Percentiles rank a stretch among this genome's conserved stretches.
These are phyloP conservation scores for Nothopassalora personata DNA, from an alignment of 2,329 filamentous ascomycete species.

Conservation along the genomic window DNA sequence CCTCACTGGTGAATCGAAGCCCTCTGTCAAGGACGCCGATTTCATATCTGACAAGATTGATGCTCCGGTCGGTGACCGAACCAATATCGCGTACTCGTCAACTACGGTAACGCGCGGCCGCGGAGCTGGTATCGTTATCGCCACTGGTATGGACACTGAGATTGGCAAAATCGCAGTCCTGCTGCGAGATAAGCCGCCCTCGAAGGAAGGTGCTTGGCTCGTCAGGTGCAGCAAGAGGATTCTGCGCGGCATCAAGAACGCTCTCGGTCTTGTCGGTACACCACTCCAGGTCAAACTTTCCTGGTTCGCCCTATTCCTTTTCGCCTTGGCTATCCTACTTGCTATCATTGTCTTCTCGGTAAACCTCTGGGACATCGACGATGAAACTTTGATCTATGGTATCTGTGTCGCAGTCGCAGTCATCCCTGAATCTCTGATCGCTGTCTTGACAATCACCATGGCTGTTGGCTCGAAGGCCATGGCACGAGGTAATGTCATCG, in stretches of 20 bases:
- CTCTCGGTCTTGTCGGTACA: conserved; percentile 55
- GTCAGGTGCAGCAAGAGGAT: conserved; percentile 30
- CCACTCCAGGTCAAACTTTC: conserved; percentile 78
- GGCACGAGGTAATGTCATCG: conserved; percentile 58
- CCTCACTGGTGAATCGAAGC: conserved; percentile 64
- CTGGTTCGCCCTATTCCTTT: conserved; percentile 76
- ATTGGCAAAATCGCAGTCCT: conserved; percentile 58
- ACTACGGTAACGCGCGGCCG: conserved; percentile 60
- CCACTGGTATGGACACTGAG: conserved; percentile 60
- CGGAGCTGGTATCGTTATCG: conserved; percentile 53
- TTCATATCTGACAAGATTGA: conserved; percentile 32
- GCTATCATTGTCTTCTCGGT: conserved; percentile 64
- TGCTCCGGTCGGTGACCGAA: conserved; percentile 56
- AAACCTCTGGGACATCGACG: conserved; percentile 43
- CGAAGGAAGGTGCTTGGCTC: conserved; percentile 13
- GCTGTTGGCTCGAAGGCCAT: conserved; percentile 58
- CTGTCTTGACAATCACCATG: conserved; percentile 64
- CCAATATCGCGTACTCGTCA: conserved; percentile 60
- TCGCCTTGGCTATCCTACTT: conserved; percentile 65
- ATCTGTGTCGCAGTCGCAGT: conserved; percentile 45
- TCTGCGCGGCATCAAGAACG: conserved; percentile 50
- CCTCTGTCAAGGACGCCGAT: conserved; percentile 28
- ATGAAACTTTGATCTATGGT: conserved; percentile 45
- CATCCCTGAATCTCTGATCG: conserved; percentile 53
- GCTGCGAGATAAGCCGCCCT: conserved; percentile 29